phyloP scores from a whole-genome alignment of 306 rosid species.

The Quercus alba region DNA sequence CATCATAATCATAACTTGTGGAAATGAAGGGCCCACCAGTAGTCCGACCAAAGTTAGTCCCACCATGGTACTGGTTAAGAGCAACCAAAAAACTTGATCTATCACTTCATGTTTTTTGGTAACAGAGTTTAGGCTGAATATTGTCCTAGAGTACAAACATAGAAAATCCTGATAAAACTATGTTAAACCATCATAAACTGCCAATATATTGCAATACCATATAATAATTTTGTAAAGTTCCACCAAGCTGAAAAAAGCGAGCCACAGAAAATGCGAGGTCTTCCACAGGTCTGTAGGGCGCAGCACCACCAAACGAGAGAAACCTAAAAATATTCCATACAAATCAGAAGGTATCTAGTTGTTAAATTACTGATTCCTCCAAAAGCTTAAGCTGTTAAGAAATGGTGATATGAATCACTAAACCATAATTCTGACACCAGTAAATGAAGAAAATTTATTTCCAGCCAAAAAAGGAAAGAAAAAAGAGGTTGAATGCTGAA shows the following conservation, averaged over 20 bases:
- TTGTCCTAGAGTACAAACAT: background rate
- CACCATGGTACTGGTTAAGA: conserved; percentile 85
- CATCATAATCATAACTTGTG: conserved; percentile 92
- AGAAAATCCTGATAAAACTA: background rate
- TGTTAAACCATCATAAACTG: background rate
- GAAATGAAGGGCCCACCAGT: conserved; percentile 87
- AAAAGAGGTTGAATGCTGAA: background rate
- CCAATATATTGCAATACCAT: conserved; percentile 55
- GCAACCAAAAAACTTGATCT: conserved; percentile 20
- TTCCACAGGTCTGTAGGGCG: conserved; percentile 82
- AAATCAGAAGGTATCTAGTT: background rate
- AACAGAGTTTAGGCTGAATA: background rate
- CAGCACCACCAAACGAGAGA: conserved; percentile 75
- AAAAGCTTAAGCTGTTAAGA: too few relatives aligned
- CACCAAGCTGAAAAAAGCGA: conserved; percentile 88
- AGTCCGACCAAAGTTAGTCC: conserved; percentile 81
- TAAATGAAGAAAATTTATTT: background rate
- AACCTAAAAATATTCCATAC: conserved; percentile 46
- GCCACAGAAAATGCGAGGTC: conserved; percentile 91
- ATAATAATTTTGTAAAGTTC: conserved; percentile 90
- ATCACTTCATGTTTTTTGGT: conserved; percentile 10
- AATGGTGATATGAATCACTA: too few relatives aligned
- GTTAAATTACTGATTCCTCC: too few relatives aligned
- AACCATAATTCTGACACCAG: background rate
- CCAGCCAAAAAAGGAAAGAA: background rate